These are phyloP conservation scores for Ascocoryne sarcoides DNA, from an alignment of 2,329 filamentous ascomycete species.

Conservation along the genomic window DNA sequence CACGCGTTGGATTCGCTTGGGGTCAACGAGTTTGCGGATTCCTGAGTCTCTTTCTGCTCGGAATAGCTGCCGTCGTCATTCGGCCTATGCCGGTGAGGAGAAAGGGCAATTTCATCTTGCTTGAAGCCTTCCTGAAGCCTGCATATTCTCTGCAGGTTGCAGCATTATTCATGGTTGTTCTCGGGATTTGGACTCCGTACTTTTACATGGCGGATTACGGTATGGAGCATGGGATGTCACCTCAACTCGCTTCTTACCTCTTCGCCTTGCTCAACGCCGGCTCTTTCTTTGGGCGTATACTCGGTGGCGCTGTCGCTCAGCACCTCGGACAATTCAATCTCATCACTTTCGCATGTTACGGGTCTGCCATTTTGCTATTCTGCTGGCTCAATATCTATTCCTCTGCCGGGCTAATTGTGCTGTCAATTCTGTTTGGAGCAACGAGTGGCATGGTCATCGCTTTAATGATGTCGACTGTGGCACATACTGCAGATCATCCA, in stretches of 20 bases:
- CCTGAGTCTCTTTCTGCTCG: conserved; percentile 34
- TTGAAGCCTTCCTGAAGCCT: conserved; percentile 35
- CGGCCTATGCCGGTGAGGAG: conserved; percentile 34
- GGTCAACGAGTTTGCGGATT: conserved; percentile 45
- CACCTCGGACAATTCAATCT: conserved; percentile 21
- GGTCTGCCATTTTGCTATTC: conserved; percentile 7
- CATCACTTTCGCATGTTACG: conserved; percentile 22
- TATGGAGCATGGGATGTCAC: conserved; percentile 35
- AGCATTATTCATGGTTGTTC: conserved; percentile 34
- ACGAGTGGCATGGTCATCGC: conserved; percentile 3
- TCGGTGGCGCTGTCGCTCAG: conserved; percentile 12
- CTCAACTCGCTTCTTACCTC: conserved; percentile 47
- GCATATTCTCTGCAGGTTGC: conserved; percentile 28
- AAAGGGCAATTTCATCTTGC: conserved; percentile 34
- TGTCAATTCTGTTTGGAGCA: conserved; percentile 4
- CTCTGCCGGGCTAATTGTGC: conserved; percentile 6
- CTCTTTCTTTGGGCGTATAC: conserved; percentile 12
- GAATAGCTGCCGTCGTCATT: conserved; percentile 34
- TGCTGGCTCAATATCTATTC: conserved; percentile 8
- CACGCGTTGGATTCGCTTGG: conserved; percentile 42
- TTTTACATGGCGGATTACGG: conserved; percentile 36
- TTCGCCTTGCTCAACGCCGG: conserved; percentile 50
- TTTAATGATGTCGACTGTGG: conserved; percentile 9
- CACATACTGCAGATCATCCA: conserved; percentile 4
- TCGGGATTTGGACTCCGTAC: conserved; percentile 42